These are phyloP conservation scores for Prunus fruticosa DNA, from an alignment of 306 rosid genomes.

Conservation along the genomic window DNA sequence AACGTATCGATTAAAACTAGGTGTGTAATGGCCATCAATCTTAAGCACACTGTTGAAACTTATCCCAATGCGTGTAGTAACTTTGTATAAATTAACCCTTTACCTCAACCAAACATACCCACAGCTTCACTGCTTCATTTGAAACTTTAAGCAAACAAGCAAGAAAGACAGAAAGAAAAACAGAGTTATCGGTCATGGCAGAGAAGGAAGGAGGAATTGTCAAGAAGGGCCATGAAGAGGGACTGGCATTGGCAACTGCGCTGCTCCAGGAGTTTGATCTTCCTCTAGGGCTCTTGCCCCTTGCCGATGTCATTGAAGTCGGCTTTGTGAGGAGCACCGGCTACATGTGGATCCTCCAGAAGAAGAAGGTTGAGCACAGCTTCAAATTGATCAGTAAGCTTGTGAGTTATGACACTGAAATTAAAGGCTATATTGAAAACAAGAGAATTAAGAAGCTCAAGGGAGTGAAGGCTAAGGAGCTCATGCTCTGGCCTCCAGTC, in stretches of 20 bases:
- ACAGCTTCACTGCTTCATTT: neutral
- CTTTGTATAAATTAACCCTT: neutral
- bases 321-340: conserved; percentile 60
- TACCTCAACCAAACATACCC: neutral
- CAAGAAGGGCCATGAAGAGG: conserved; percentile 64
- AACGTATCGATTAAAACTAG: neutral
- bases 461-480: conserved; percentile 84
- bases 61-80: neutral
- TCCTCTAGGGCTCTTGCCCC: conserved; percentile 65
- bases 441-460: conserved; percentile 66
- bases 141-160: neutral
- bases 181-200: conserved; percentile 30
- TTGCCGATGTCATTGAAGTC: conserved; percentile 57
- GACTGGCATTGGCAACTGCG: conserved; percentile 43
- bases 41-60: neutral
- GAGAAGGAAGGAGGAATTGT: conserved; percentile 71
- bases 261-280: conserved; percentile 61
- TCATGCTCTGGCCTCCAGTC: conserved; percentile 85
- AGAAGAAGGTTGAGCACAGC: conserved; percentile 73
- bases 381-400: conserved; percentile 65
- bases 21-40: neutral
- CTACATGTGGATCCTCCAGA: conserved; percentile 71
- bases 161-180: neutral
- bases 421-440: conserved; percentile 48
- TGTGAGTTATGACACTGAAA: conserved; percentile 63